phyloP scores from a whole-genome alignment of 2,329 filamentous ascomycete genomes.

The Eurotiales sp. region DNA sequence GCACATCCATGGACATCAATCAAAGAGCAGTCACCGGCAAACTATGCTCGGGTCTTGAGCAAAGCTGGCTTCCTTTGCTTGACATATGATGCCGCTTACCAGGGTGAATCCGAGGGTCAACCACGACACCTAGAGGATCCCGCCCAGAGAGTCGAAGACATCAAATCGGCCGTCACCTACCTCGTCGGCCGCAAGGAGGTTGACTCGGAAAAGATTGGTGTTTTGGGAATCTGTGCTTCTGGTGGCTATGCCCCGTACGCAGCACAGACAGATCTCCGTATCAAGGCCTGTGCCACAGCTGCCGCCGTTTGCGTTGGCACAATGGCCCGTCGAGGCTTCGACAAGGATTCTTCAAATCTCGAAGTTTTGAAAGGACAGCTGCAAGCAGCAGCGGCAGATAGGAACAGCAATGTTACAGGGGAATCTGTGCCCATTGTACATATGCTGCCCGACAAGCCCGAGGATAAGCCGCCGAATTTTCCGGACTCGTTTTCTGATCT shows the following conservation, averaged over 20 bases:
- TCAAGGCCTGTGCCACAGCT: constrained; percentile 36
- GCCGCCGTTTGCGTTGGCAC: constrained; percentile 29
- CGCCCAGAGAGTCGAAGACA: constrained; percentile 34
- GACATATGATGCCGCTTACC: constrained; percentile 38
- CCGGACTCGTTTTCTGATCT: constrained; percentile 15
- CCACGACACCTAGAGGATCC: constrained; percentile 39
- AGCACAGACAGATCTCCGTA: constrained; percentile 35
- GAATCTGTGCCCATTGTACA: neutral
- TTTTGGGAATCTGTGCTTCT: constrained; percentile 38
- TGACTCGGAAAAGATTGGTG: constrained; percentile 33
- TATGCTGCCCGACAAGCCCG: constrained; percentile 12
- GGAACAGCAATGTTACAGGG: neutral
- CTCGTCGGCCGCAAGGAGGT: constrained; percentile 22
- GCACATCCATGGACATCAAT: constrained; percentile 29
- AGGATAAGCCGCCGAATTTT: constrained; percentile 10
- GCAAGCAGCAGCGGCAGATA: neutral
- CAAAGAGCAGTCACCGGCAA: constrained; percentile 37
- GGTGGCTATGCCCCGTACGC: constrained; percentile 35
- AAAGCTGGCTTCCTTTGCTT: constrained; percentile 32
- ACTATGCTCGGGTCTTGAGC: constrained; percentile 30
- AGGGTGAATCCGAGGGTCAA: constrained; percentile 34
- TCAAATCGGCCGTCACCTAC: constrained; percentile 34
- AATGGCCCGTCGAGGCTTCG: constrained; percentile 23
- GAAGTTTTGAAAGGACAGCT: neutral
- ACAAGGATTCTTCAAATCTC: neutral